These are phyloP conservation scores for Penicillium manginii DNA, from an alignment of 495 filamentous ascomycete genomes.

Conservation along the genomic window DNA sequence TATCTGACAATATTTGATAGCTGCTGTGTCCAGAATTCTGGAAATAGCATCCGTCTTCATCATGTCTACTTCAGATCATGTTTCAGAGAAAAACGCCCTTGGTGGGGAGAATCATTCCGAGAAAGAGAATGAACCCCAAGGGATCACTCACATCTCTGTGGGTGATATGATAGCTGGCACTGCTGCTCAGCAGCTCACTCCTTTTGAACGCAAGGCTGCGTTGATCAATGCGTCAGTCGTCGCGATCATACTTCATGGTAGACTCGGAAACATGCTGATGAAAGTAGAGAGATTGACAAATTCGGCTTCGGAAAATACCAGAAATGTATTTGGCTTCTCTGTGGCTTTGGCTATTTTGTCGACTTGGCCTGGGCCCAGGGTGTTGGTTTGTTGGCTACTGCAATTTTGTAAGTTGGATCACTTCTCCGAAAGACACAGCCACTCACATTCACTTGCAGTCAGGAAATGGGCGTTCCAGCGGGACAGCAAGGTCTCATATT, in stretches of 20 bases:
- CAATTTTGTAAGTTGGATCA: neutral
- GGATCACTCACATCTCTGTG: neutral
- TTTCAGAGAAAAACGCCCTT: neutral
- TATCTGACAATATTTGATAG: neutral
- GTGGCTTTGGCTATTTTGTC: conserved; percentile 55
- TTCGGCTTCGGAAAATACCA: conserved; percentile 57
- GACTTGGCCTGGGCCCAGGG: conserved; percentile 55
- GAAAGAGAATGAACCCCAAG: neutral
- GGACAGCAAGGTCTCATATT: conserved; percentile 3
- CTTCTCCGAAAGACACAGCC: neutral
- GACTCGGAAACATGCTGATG: neutral
- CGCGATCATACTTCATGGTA: neutral
- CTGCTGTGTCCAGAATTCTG: neutral
- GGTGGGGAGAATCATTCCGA: neutral
- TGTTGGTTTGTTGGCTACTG: conserved; percentile 39
- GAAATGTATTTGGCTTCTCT: conserved; percentile 48
- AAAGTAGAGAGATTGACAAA: conserved; percentile 40
- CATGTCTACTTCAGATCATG: conserved; percentile 2
- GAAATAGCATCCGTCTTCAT: conserved; percentile 1
- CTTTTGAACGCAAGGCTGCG: conserved; percentile 7
- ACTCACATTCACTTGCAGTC: neutral
- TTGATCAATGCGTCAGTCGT: conserved; percentile 7
- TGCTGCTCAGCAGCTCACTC: conserved; percentile 1
- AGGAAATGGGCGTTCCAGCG: neutral
- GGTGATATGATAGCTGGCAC: neutral